Percentiles rank a stretch among this genome's conserved stretches.
phyloP scores from a whole-genome alignment of 2,329 filamentous ascomycete species.

The Dryadomyces quercivorus region DNA sequence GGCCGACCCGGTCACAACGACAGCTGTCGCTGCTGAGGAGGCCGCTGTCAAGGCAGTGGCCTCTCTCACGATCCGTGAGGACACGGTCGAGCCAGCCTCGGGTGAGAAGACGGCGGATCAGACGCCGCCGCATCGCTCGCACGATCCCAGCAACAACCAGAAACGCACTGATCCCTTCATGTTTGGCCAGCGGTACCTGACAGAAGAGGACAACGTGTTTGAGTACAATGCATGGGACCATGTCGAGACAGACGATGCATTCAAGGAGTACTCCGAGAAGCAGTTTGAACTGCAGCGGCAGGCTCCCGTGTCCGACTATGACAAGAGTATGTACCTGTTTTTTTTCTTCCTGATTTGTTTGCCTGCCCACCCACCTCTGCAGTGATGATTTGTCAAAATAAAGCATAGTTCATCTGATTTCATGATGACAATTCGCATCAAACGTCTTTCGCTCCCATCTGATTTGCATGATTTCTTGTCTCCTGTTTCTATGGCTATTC shows the following conservation, averaged over 20 bases:
- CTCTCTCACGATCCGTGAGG: conserved; percentile 7
- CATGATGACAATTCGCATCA: conserved; percentile 48
- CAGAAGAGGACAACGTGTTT: conserved; percentile 79
- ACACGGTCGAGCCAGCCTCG: neutral
- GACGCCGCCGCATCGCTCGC: conserved; percentile 32
- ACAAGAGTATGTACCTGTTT: conserved; percentile 53
- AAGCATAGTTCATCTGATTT: conserved; percentile 65
- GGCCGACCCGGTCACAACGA: conserved; percentile 3
- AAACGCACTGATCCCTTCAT: conserved; percentile 90
- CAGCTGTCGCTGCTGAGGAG: conserved; percentile 3
- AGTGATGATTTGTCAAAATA: conserved; percentile 36
- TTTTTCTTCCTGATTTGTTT: conserved; percentile 1
- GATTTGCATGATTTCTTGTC: conserved; percentile 24
- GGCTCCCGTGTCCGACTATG: conserved; percentile 82
- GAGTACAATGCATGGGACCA: conserved; percentile 99
- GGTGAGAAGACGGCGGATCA: neutral
- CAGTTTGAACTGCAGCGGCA: conserved; percentile 79
- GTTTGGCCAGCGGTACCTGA: conserved; percentile 81
- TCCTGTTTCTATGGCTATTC: conserved; percentile 3
- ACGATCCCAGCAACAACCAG: conserved; percentile 59
- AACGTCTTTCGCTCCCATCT: conserved; percentile 66
- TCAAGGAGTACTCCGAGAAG: conserved; percentile 71
- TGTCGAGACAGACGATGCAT: conserved; percentile 81
- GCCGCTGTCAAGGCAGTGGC: conserved; percentile 6
- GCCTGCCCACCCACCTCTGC: conserved; percentile 16